Percentiles rank a stretch among this genome's conserved stretches.
phyloP scores from a whole-genome alignment of 2,329 filamentous ascomycete species.

The Venturia asperata region DNA sequence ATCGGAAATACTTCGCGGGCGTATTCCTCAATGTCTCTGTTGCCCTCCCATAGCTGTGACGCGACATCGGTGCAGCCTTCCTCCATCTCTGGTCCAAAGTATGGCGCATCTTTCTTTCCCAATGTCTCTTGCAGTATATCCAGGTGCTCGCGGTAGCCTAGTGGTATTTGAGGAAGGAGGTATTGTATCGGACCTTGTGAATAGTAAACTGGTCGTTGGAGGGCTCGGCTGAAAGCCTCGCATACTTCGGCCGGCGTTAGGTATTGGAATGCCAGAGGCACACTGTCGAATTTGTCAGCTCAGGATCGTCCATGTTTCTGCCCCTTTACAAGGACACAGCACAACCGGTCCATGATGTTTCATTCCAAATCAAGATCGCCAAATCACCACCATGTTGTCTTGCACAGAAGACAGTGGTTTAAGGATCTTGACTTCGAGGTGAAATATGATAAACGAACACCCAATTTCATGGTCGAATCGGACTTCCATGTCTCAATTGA shows the following conservation, averaged over 20 bases:
- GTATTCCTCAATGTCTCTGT: conserved; percentile 86
- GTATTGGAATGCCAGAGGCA: conserved; percentile 85
- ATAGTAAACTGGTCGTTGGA: conserved; percentile 73
- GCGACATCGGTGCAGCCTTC: conserved; percentile 63
- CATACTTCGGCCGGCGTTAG: conserved; percentile 79
- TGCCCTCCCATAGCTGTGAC: conserved; percentile 82
- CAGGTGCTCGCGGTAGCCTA: conserved; percentile 83
- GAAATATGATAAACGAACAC: background rate
- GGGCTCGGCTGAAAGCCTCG: conserved; percentile 66
- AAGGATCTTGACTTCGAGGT: background rate
- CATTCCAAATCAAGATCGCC: background rate
- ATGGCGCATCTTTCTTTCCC: conserved; percentile 52
- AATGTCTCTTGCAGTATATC: conserved; percentile 56
- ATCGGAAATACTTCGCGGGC: conserved; percentile 88
- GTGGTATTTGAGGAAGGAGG: conserved; percentile 69
- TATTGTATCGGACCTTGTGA: conserved; percentile 72
- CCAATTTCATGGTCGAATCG: too few relatives aligned
- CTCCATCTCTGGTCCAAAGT: conserved; percentile 56
- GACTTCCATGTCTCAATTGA: too few relatives aligned
- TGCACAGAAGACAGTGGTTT: background rate
- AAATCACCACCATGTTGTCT: background rate
- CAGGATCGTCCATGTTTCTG: background rate
- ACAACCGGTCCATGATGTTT: background rate
- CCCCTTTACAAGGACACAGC: background rate
- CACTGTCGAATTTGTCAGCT: conserved; percentile 41